A percentile compares a stretch with the other conserved stretches of the same genome.
These are phyloP conservation scores for Ophiocordyceps camponoti-rufipedis DNA, from an alignment of 2,329 filamentous ascomycete species.

Conservation along the genomic window DNA sequence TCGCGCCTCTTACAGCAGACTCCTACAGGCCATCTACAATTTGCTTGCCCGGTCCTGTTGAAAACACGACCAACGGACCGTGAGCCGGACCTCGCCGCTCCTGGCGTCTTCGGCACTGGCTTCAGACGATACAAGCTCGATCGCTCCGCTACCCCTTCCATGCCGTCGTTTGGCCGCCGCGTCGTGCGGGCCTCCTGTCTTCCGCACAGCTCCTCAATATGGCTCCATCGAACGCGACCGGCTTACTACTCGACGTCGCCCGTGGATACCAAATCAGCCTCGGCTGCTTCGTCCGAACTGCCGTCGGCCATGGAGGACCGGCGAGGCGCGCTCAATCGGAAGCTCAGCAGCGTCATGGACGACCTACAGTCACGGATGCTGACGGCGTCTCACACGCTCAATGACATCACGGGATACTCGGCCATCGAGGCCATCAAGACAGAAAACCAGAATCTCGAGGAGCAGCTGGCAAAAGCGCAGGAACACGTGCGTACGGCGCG, in stretches of 20 bases:
- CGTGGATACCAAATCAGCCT: not conserved
- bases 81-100: not conserved
- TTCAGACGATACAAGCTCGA: constrained; percentile 1
- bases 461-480: constrained; percentile 39
- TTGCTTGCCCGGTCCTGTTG: no score
- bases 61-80: not conserved
- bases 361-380: constrained; percentile 72
- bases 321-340: constrained; percentile 14
- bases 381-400: constrained; percentile 71
- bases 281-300: constrained; percentile 7
- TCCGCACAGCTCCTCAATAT: not conserved
- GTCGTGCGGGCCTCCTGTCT: constrained; percentile 7
- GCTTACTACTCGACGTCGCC: constrained; percentile 3
- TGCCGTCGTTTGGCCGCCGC: constrained; percentile 17
- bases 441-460: constrained; percentile 53
- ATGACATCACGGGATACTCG: constrained; percentile 86
- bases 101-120: not conserved
- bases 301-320: constrained; percentile 15
- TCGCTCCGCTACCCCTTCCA: constrained; percentile 5
- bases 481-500: constrained; percentile 52
- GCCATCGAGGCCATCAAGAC: constrained; percentile 73
- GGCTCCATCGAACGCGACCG: not conserved
- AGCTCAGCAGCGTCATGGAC: constrained; percentile 52
- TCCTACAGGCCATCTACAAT: no score
- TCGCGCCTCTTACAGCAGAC: not conserved